These are phyloP conservation scores for Borealophlyctis nickersoniae DNA, from an alignment of 192 early-diverging fungal genomes.

Conservation along the genomic window DNA sequence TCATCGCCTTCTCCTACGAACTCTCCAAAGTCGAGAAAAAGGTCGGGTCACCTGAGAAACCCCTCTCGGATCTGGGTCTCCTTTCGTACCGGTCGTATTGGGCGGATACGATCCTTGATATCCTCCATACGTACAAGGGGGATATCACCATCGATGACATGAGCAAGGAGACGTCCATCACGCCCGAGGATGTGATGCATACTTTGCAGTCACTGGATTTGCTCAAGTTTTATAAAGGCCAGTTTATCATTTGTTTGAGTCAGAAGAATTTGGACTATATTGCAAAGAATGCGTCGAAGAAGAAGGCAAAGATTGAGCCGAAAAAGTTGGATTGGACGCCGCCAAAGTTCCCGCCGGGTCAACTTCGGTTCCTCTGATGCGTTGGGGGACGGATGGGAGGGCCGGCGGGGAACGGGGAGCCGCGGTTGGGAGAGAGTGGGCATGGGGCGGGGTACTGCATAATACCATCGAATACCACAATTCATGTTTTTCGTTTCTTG, in stretches of 20 bases:
- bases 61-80: conserved; percentile 93
- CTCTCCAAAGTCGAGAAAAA: conserved; percentile 91
- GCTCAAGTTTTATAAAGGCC: conserved; percentile 87
- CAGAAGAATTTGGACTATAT: conserved; percentile 80
- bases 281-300: conserved; percentile 76
- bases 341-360: conserved; percentile 47
- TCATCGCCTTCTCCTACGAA: conserved; percentile 98
- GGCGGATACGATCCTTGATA: conserved; percentile 82
- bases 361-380: conserved; percentile 37
- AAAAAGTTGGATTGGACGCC: conserved; percentile 55
- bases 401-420: background rate
- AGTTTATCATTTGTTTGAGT: conserved; percentile 84
- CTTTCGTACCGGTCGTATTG: conserved; percentile 95
- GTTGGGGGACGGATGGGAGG: background rate
- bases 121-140: conserved; percentile 65
- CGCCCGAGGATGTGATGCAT: conserved; percentile 84
- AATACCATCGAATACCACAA: no score
- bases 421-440: no score
- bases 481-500: no score
- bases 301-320: conserved; percentile 74
- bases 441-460: no score
- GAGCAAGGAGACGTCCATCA: conserved; percentile 78
- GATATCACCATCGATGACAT: conserved; percentile 91
- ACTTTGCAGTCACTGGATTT: conserved; percentile 86
- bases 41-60: conserved; percentile 95